These are phyloP conservation scores for Nigrospora osmanthi DNA, from an alignment of 2,329 filamentous ascomycete genomes.

Conservation along the genomic window DNA sequence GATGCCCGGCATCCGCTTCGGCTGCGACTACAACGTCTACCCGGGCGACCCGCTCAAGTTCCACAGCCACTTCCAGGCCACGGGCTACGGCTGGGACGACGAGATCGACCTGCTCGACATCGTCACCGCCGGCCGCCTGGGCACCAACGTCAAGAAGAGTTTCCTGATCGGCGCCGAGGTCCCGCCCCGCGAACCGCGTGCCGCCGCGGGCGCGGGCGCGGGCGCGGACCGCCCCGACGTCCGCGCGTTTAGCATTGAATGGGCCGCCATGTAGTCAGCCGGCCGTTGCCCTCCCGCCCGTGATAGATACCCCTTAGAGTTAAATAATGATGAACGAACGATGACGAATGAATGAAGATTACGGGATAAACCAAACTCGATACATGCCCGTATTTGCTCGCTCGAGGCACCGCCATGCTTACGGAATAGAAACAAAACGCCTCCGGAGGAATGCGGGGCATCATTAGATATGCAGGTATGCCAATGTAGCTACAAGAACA, in stretches of 20 bases:
- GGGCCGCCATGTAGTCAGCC: slow-evolving; percentile 1
- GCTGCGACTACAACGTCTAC: slow-evolving; percentile 90
- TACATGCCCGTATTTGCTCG: no score
- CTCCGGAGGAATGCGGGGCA: no score
- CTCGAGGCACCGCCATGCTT: no score
- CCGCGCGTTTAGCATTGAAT: slow-evolving; percentile 1
- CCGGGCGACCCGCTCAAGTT: slow-evolving; percentile 91
- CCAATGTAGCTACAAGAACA: no score
- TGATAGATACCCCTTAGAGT: no score
- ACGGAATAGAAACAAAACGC: no score
- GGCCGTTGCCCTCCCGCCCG: no score
- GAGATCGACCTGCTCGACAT: slow-evolving; percentile 78
- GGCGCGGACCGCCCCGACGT: neutral
- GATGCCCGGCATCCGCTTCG: slow-evolving; percentile 88
- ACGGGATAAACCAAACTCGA: no score
- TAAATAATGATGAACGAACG: no score
- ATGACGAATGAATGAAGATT: no score
- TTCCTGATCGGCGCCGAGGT: slow-evolving; percentile 74
- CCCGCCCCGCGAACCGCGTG: slow-evolving; percentile 16
- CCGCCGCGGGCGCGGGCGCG: slow-evolving; percentile 10
- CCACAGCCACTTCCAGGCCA: slow-evolving; percentile 88
- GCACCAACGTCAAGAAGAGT: slow-evolving; percentile 93
- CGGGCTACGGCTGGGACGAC: slow-evolving; percentile 80
- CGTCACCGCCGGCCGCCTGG: slow-evolving; percentile 77
- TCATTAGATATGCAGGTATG: no score